Evolutionary conservation across 2,329 filamentous ascomycete genomes (phyloP).

Genomic region (Chalaropsis thielavioides): DNA sequence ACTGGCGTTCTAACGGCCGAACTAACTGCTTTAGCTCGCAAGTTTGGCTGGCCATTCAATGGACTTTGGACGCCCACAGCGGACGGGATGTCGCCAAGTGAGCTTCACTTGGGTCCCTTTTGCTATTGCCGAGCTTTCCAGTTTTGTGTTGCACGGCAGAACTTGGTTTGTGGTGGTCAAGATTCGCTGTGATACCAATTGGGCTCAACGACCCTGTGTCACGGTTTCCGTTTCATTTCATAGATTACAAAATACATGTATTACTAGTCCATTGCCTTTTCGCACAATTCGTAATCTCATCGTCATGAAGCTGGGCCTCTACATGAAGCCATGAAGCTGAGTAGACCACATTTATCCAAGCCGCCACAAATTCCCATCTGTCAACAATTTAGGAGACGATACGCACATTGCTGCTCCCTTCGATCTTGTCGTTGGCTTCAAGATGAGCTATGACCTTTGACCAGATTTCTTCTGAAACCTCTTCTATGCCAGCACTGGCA

Average conservation of each 20-base stretch:
- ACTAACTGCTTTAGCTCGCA: too few relatives aligned
- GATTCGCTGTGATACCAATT: not conserved
- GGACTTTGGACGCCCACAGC: not conserved
- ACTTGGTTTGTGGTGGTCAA: not conserved
- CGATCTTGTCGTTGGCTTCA: conserved; percentile 35
- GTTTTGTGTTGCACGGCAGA: not conserved
- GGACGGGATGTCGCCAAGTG: not conserved
- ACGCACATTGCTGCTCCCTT: conserved; percentile 33
- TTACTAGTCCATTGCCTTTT: not conserved
- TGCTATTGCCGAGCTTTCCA: not conserved
- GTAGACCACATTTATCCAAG: not conserved
- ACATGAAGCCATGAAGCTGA: not conserved
- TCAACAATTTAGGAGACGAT: conserved; percentile 24
- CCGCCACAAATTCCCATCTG: too few relatives aligned
- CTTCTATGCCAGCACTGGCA: conserved; percentile 40
- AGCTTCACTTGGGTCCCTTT: not conserved
- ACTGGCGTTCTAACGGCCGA: too few relatives aligned
- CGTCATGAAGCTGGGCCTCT: not conserved
- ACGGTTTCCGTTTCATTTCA: not conserved
- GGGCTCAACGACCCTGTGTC: conserved; percentile 1
- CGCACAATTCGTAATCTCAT: not conserved
- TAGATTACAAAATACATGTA: not conserved
- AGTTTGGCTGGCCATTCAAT: too few relatives aligned
- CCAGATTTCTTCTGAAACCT: conserved; percentile 44
- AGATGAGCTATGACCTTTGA: conserved; percentile 33